Base-by-base conservation (phyloP, 768 basidiomycete species). In the Cystofilobasidium ferigula region DNA sequence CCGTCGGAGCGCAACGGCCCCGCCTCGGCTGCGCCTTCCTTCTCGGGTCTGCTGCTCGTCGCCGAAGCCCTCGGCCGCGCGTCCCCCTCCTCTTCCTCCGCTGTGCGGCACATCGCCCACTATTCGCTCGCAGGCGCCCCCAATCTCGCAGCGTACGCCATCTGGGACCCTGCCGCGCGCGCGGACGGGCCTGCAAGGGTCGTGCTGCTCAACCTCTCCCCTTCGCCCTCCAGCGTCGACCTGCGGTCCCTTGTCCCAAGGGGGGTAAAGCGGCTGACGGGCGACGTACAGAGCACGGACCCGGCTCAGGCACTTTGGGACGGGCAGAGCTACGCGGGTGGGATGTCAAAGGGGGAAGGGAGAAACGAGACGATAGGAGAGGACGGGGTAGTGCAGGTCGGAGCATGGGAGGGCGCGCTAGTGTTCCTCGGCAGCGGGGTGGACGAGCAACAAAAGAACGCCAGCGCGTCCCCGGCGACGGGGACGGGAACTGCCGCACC, bases 31-130 rank as follows among this genome's bases (percentile, higher is more conserved):
- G 71, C 72, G 22, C 75, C 75, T 0, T 74, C 73, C 5, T 76
- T 72, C 68, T 75, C 76, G 34, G 73, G 75, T 6, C 73, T 74
- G 57, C 75, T 77, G 13, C 71, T 77, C 62, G 64, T 78, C 51
- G 71, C 76, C 18, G 76, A 77, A 62, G 70, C 74, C 1, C 71
- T 77, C 42, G 74, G 74, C 24, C 61, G 6, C n/a, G 45, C 45
- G 10, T 72, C 75, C 22, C 62, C 58, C 20, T 57, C 65, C 14
- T 70, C 76, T 14, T 71, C 67, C n/a, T n/a, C n/a, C n/a, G n/a
- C n/a, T n/a, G n/a, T n/a, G n/a, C n/a, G n/a, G 10, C 71, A 70
- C 51, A 62, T 77, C 38, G 63, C 69, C 10, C 30, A 71, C 22
- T 68, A 69, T 5, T 64, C 71, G 3, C 61, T 57, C 5, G 60